Evolutionary conservation across 257 asterid species (phyloP), one percentile per base, ranked within the genome.

Genomic region (Solanum rostratum): DNA sequence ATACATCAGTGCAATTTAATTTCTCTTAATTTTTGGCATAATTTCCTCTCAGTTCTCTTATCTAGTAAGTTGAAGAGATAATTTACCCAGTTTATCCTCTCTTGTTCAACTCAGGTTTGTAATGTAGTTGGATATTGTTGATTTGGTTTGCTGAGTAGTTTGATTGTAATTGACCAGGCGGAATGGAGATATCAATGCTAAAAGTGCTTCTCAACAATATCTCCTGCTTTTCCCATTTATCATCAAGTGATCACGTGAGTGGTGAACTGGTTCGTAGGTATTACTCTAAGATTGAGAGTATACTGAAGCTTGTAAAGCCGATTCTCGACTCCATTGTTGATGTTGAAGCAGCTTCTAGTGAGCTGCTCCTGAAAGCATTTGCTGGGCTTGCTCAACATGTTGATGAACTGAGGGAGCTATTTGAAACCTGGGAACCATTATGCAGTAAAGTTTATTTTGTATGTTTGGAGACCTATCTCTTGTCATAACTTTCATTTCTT

Each of bases 371-470:
- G 84, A 91, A 89, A 79, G 89, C 91, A 45, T 89, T 91, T 79
- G 74, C 87, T 37, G 93, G 90, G 82, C 91, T 92, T 68, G 86
- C 86, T 85, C 95, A 89, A 60, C 90, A 88, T 81, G 91, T 92
- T 85, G 94, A 91, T 84, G 97, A 92, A 60, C 86, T 93, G 86
- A 91, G 88, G 85, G 93, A 92, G 81, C 90, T 90, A 60, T 92
- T 91, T 84, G 94, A 89, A 73, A 90, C 81, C 86, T 92, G 95
- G 94, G 92, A 91, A 69, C 92, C 93, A 68, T 85, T 95, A 87
- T 93, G 91, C 97, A 95, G 97, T 89, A 95, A 93, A 92, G 85
- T 92, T 81, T 92, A 92, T 91, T 93, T 92, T 90, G 98, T 95
- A 92, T 6, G 98, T 92, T 85, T 84, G 69, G 52, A 27, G 69